Evolutionary conservation across 352 stramenopile species (phyloP).

Genomic region (Phytophthora ohioensis): DNA sequence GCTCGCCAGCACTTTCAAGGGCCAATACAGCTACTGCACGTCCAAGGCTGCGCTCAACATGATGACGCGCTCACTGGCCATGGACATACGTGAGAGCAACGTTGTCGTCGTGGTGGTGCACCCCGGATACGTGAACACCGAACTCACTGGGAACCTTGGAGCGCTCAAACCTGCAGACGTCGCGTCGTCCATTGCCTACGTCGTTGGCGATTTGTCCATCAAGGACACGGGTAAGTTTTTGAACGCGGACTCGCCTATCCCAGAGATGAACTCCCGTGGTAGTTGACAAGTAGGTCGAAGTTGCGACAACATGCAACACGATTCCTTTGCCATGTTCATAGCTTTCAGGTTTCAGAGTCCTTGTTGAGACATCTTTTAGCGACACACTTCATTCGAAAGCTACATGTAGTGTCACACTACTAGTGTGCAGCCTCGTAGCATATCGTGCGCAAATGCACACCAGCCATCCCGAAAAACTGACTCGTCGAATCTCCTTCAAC

Average conservation of each 20-base stretch:
- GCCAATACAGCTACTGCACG: conserved; percentile 64
- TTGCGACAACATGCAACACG: background rate
- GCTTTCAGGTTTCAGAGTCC: no score
- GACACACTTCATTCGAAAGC: background rate
- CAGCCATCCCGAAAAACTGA: conserved; percentile 4
- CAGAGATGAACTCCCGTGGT: conserved; percentile 40
- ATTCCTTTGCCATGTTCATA: background rate
- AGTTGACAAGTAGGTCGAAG: background rate
- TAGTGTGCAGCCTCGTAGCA: background rate
- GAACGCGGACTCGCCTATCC: conserved; percentile 24
- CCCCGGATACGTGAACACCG: conserved; percentile 50
- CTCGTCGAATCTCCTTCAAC: conserved; percentile 16
- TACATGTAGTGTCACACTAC: no score
- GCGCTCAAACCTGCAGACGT: conserved; percentile 32
- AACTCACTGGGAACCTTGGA: conserved; percentile 39
- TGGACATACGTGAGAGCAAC: conserved; percentile 47
- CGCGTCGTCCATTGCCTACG: conserved; percentile 27
- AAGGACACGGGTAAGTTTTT: conserved; percentile 44
- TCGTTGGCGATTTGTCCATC: conserved; percentile 24
- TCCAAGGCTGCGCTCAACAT: conserved; percentile 78
- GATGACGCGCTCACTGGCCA: conserved; percentile 46
- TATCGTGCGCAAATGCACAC: background rate
- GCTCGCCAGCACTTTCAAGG: conserved; percentile 19
- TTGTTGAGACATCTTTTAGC: conserved; percentile 1
- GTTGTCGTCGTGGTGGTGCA: conserved; percentile 40